Percentiles rank a stretch among this genome's conserved stretches.
phyloP scores from a whole-genome alignment of 1,284 basidiomycete genomes.

The Melampsora larici-populina region DNA sequence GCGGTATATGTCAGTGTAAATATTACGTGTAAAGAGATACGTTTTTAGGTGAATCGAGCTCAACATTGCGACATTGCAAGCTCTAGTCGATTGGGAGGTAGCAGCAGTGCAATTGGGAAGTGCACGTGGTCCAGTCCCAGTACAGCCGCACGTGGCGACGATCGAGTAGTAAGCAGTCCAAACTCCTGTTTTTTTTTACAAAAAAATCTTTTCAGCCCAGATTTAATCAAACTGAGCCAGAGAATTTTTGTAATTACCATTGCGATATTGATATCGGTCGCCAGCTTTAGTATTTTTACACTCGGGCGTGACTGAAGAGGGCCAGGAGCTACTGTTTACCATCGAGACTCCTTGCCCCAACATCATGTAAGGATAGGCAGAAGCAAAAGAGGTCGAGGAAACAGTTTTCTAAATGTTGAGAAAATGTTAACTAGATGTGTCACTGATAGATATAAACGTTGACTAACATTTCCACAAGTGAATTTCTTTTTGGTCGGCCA shows the following conservation, averaged over 20 bases:
- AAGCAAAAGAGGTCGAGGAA: background rate
- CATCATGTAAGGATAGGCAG: background rate
- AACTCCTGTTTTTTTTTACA: background rate
- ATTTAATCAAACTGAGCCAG: background rate
- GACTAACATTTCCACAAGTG: background rate
- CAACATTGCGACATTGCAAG: conserved; percentile 4
- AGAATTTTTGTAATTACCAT: background rate
- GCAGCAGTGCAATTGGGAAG: background rate
- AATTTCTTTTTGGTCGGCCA: background rate
- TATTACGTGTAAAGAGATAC: no score
- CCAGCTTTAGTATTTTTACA: background rate
- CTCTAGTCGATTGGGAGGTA: background rate
- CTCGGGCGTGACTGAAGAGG: background rate
- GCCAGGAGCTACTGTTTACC: background rate
- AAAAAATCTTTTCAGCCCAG: background rate
- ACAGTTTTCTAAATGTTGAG: background rate
- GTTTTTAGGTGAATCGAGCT: background rate
- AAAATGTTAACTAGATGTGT: background rate
- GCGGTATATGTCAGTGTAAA: no score
- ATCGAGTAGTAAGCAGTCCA: background rate
- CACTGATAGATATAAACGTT: background rate
- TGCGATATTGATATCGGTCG: background rate
- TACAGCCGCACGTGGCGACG: background rate
- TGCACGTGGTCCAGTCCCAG: background rate
- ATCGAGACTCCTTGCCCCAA: background rate